A percentile compares a stretch with the other conserved stretches of the same genome.
These are phyloP conservation scores for Ophiosphaerella narmari DNA, from an alignment of 2,329 filamentous ascomycete species.

Conservation along the genomic window DNA sequence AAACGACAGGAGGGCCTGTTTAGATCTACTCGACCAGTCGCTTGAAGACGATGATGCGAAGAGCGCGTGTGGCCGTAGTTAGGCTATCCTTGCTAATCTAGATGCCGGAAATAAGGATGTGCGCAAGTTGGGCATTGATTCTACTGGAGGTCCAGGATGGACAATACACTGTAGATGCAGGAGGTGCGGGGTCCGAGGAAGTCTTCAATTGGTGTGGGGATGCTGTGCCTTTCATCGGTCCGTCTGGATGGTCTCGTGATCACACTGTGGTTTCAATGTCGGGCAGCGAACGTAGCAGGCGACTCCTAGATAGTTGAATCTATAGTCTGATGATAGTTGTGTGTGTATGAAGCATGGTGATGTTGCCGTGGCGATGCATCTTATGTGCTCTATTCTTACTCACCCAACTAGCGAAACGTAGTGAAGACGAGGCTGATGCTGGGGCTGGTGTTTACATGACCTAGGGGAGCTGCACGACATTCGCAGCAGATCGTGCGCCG, in stretches of 20 bases:
- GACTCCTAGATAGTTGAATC: neutral
- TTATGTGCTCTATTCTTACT: neutral
- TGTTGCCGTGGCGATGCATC: too few species aligned
- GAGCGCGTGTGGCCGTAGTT: neutral
- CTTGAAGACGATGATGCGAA: neutral
- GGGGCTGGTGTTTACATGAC: neutral
- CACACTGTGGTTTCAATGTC: too few species aligned
- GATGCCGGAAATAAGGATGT: slow-evolving; percentile 1
- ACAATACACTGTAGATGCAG: too few species aligned
- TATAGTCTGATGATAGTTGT: too few species aligned
- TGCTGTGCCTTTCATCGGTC: too few species aligned
- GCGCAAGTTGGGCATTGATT: slow-evolving; percentile 1
- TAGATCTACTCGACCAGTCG: neutral
- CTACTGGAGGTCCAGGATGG: neutral
- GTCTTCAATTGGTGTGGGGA: too few species aligned
- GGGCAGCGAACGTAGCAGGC: too few species aligned
- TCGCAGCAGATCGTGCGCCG: neutral
- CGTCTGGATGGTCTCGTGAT: too few species aligned
- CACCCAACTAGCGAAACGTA: neutral
- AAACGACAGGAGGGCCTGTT: neutral
- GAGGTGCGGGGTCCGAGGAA: too few species aligned
- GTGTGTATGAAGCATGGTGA: too few species aligned
- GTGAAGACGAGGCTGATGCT: slow-evolving; percentile 1
- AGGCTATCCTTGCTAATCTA: neutral
- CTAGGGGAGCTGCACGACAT: neutral